Evolutionary conservation across 352 stramenopile genomes (phyloP), one percentile per base, ranked within the genome.

Genomic region (Phytophthora megakarya): DNA sequence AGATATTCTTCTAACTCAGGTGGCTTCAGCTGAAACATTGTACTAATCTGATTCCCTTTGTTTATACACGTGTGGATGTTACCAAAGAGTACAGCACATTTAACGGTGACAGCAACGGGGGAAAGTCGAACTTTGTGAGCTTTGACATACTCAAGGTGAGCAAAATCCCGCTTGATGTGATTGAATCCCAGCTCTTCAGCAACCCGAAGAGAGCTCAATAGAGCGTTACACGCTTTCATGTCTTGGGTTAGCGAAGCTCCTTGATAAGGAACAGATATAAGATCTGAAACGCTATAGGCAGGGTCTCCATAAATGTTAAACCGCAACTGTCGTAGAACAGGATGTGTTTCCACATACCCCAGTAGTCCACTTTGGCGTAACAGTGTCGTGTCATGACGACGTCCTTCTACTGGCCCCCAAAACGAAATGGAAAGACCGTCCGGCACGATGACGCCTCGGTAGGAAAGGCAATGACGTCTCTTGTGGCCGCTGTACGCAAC

Each of bases 131-230:
- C 53, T 19, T 52, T 21, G 21, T 68, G 44, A 9, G 64, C 63
- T 33, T 68, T 61, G 37, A 52, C 52, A 33, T 44, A 68, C 26
- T 63, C 61, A 1, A 68, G 5, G 25, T 63, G 58, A 0, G 50
- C 18, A 49, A 40, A 67, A 23, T 67, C 38, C 13, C 26, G 9
- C 9, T 67, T 67, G 8, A 67, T 19, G 11, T 60, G 48, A 6
- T 42, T 32, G 25, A 62, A 67, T 6, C 56, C 1, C 42, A 49
- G 61, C 15, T 67, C 50, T 11, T 62, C 44, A 9, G 50, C 61
- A 2, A 61, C 43, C 3, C 42, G 43, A 0, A 3, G 28, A 18
- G 50, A 44, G 42, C 49, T 67, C 49, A 61, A 55, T 10, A 44
- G 22, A 1, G 16, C 26, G 26, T 67, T 62, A 19, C 61, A 62